Evolutionary conservation across 2,329 filamentous ascomycete species (phyloP), one percentile per base, ranked within the genome.

Genomic region (Fusarium chuoi): DNA sequence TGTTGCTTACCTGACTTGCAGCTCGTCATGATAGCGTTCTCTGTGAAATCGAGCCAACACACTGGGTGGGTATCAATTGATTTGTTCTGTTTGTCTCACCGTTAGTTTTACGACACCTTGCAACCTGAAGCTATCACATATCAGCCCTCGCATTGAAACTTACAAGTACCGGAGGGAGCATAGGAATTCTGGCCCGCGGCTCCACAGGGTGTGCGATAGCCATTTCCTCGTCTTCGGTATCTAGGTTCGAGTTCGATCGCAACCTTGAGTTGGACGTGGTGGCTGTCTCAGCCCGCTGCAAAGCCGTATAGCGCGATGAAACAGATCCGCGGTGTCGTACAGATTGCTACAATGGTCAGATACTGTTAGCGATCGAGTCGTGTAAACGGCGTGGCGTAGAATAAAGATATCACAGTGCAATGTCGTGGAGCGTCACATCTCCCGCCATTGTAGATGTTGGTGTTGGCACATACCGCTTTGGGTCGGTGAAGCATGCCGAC

Each of bases 401-500:
- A 24, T 49, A n/a, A 15, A 44, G 49, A 57, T 41, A 26, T 28
- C 24, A 41, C 26, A 48, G 39, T 56, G 33, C 18, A 52, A 39
- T 26, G 30, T 22, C 41, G 38, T 30, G 42, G 38, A 49, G 41
- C 33, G 45, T 26, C 48, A 39, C 44, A 24, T 36, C 49, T 38
- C 15, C 46, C 24, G 33, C 33, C 45, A 30, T 28, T 18, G 17
- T 49, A 36, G 24, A 51, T 33, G 33, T 6, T 41, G 42, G 35
- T 42, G 28, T 57, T 59, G 39, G 33, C 20, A 89, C 93, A 79
- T 85, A 95, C 93, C 75, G 90, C 92, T 84, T 96, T 96, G 26
- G 96, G 96, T 68, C 95, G 89, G 82, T 97, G 94, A 77, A 99
- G 87, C 96, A 98, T 98, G 77, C 95, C 95, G 46, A 98, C 94